Base-by-base conservation (phyloP, 2,329 filamentous ascomycete genomes). In the Diaporthe sp. region DNA sequence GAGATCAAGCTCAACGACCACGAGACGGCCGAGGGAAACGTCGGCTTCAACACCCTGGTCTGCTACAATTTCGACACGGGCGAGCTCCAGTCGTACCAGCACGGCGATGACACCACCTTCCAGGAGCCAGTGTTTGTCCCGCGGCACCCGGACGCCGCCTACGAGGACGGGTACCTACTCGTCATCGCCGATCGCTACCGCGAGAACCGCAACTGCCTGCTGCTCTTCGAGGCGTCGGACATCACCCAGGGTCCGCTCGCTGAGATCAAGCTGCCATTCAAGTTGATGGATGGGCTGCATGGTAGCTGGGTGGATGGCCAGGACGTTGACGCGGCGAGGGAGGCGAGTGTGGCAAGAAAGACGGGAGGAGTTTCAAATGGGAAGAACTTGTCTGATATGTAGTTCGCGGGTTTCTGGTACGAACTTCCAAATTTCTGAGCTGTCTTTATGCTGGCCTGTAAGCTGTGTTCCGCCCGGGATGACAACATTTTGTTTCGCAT, bases 51-150 rank as follows among this genome's bases (percentile, higher is more conserved):
- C 27, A 56, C 27, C 6, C 27, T 56, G 27, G 53, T 56, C 53
- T 56, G 53, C 53, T 56, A 56, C 53, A 56, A 56, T 27, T 56
- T 56, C 27, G 53, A 56, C 53, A 56, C 53, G 30, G 27, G 53
- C 7, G 53, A 56, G 27, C 53, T 56, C 15, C 53, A 56, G 53
- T 56, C 53, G 15, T 56, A 56, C 17, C 53, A 56, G 53, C 53
- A 56, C 53, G 27, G 53, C 17, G 53, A 56, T 17, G 53, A 56
- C 4, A 56, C 53, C 17, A 56, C 53, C 15, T 56, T 56, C 9
- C 53, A 56, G 27, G 53, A 56, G 53, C 53, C 53, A 0, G 53
- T 56, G 8, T 56, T 56, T 12, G 53, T 56, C 2, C 53, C 30
- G 17, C 53, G 53, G 15, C 15, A 22, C 53, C 53, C 53, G 27